Percentiles rank a stretch among this genome's conserved stretches.
Conservation (phyloP, 2,329 filamentous ascomycete genomes). For the Phialophora macrospora region DNA sequence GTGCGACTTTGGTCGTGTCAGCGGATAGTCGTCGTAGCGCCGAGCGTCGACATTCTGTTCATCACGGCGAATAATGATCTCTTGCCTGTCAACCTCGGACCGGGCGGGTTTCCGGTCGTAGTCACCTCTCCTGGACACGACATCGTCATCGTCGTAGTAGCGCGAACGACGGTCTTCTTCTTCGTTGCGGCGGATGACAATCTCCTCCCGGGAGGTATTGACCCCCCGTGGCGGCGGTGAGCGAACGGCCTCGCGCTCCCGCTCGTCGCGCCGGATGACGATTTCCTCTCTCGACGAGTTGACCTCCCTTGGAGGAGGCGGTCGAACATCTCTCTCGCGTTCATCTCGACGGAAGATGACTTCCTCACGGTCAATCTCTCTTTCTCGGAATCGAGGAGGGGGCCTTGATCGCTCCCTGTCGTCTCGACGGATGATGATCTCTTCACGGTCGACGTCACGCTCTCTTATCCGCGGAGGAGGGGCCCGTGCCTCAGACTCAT, state of each 20-base stretch:
- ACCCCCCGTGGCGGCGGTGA: constrained; percentile 28
- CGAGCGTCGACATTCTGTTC: constrained; percentile 40
- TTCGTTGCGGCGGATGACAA: constrained; percentile 49
- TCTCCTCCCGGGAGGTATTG: constrained; percentile 49
- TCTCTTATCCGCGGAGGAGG: constrained; percentile 35
- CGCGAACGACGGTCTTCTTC: constrained; percentile 37
- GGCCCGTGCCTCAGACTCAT: constrained; percentile 23
- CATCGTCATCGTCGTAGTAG: constrained; percentile 29
- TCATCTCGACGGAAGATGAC: constrained; percentile 46
- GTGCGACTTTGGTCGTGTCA: constrained; percentile 36
- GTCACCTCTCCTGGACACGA: constrained; percentile 25
- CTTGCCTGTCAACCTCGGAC: constrained; percentile 32
- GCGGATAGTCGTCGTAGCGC: constrained; percentile 39
- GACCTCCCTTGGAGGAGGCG: constrained; percentile 28
- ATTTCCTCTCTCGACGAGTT: constrained; percentile 51
- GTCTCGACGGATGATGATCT: constrained; percentile 46
- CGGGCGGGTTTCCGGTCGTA: constrained; percentile 40
- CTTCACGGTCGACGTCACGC: constrained; percentile 40
- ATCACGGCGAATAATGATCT: constrained; percentile 48
- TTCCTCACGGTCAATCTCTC: constrained; percentile 41
- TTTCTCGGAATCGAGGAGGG: constrained; percentile 34
- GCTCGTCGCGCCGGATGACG: constrained; percentile 48
- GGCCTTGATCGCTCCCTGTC: constrained; percentile 31
- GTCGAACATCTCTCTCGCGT: constrained; percentile 31
- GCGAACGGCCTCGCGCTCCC: constrained; percentile 26